phyloP scores from a whole-genome alignment of 805 yeast species.

The Osmozyma mogii region DNA sequence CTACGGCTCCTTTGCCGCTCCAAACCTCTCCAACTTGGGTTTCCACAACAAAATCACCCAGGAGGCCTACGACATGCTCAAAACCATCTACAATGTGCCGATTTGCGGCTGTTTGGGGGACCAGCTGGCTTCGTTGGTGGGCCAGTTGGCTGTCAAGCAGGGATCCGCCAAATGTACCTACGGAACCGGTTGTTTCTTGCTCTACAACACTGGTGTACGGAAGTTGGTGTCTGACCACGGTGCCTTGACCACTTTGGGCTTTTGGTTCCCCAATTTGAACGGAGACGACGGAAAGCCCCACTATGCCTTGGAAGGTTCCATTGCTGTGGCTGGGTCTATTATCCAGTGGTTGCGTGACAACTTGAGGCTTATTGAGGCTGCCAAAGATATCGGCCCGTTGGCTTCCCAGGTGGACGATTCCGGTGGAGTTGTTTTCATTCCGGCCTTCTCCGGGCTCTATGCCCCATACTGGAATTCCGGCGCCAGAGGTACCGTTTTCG shows the following conservation, averaged over 20 bases:
- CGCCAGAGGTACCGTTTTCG: slow-evolving; percentile 88
- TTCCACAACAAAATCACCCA: slow-evolving; percentile 44
- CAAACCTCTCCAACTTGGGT: slow-evolving; percentile 46
- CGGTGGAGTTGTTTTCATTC: slow-evolving; percentile 91
- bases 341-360: slow-evolving; percentile 94
- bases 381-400: slow-evolving; percentile 84
- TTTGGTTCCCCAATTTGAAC: slow-evolving; percentile 68
- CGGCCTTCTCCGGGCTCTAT: slow-evolving; percentile 89
- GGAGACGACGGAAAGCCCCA: slow-evolving; percentile 53
- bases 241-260: slow-evolving; percentile 82
- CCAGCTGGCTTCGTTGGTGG: slow-evolving; percentile 89
- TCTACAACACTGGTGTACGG: slow-evolving; percentile 76
- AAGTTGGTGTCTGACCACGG: slow-evolving; percentile 73
- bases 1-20: slow-evolving; percentile 65
- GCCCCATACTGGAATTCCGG: slow-evolving; percentile 96
- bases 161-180: slow-evolving; percentile 94
- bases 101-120: slow-evolving; percentile 90
- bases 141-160: slow-evolving; percentile 75
- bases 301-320: slow-evolving; percentile 90
- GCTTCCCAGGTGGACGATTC: slow-evolving; percentile 74
- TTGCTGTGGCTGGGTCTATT: slow-evolving; percentile 92
- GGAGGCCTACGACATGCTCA: slow-evolving; percentile 43
- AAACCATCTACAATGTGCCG: slow-evolving; percentile 53
- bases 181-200: slow-evolving; percentile 90
- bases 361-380: slow-evolving; percentile 68